Evolutionary conservation across 179 eudicot genomes (phyloP).

Genomic region (Silene vulgaris): DNA sequence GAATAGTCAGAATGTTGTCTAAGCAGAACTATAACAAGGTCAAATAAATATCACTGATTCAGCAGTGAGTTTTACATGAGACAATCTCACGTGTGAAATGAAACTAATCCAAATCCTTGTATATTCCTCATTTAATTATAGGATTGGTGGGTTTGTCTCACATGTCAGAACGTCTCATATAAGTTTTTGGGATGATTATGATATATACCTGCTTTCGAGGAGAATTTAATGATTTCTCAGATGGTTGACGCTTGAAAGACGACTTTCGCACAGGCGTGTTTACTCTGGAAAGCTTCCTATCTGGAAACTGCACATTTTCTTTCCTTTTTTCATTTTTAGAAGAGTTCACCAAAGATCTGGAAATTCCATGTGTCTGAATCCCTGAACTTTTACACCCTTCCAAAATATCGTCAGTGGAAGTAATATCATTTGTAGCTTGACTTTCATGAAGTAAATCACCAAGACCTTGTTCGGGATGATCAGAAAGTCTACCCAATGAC

Average conservation of each 20-base stretch:
- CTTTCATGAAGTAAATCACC: conserved; percentile 22
- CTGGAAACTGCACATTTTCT: conserved; percentile 27
- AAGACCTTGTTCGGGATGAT: conserved; percentile 23
- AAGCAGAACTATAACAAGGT: neutral
- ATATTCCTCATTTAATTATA: no score
- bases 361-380: conserved; percentile 6
- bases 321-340: conserved; percentile 32
- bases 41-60: neutral
- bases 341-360: conserved; percentile 14
- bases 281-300: conserved; percentile 23
- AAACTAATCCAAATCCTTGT: no score
- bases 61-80: no score
- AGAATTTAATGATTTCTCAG: conserved; percentile 33
- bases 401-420: conserved; percentile 2
- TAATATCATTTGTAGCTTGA: conserved; percentile 17
- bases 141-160: no score
- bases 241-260: conserved; percentile 34
- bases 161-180: no score
- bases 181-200: no score
- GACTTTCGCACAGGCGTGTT: conserved; percentile 32
- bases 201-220: conserved; percentile 40
- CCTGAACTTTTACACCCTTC: conserved; percentile 8
- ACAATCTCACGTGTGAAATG: no score
- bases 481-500: conserved; percentile 30
- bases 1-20: conserved; percentile 1